Evolutionary conservation across 1,139 yeast genomes (phyloP), one percentile per base, ranked within the genome.

Genomic region (Geotrichum carabidarum): DNA sequence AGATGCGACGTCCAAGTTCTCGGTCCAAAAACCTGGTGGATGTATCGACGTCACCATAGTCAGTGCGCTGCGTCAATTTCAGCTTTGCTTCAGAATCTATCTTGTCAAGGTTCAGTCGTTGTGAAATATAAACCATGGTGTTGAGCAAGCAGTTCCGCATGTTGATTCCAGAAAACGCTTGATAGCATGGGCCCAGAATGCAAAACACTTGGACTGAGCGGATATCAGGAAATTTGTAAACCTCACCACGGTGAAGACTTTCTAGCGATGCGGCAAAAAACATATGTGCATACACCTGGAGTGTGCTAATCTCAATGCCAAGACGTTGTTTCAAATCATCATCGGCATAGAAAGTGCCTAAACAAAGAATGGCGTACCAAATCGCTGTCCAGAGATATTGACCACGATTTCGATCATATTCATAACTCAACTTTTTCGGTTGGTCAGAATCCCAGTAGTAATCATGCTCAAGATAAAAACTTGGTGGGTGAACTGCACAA

Each of bases 241-340:
- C 69, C 49, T 73, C 66, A 6, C 73, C 74, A 31, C 75, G 59
- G 53, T 62, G 67, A 4, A 73, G 62, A 53, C 71, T 68, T 56
- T 72, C 76, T 12, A 71, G 51, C 1, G 70, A 61, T 30, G 73
- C 69, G 9, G 68, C 64, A 54, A 68, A 65, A 12, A 71, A 59
- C 4, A 63, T 66, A 41, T 67, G 62, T 0, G 74, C 70, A n/a
- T 62, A 60, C 11, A 62, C 60, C 41, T 65, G 67, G 60, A 65
- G 58, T 27, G 61, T 63, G 22, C 60, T 62, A 17, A 61, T 61
- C 9, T 61, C 55, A 32, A 70, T 58, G 1, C 62, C 63, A 17
- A 70, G 57, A 8, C 57, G 51, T n/a, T 45, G 36, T 43, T 59
- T 64, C 27, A 65, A 55, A 14, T 61, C 56, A 2, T 63, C 68